Base-by-base conservation (phyloP, 305 asterid genomes). In the Solanum hybrid region DNA sequence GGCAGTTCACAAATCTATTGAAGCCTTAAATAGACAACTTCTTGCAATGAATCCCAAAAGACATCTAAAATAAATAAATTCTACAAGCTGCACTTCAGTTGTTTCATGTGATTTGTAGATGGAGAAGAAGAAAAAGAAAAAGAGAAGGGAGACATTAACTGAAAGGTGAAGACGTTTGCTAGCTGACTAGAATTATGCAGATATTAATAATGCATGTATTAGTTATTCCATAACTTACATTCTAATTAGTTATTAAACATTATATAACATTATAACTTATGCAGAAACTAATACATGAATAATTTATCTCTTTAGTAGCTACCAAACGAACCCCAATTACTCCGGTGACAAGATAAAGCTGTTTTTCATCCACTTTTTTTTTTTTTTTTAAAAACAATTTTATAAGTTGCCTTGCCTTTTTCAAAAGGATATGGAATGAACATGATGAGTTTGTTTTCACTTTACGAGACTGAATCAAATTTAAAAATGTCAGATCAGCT, bases 391-490 rank as follows among this genome's bases (percentile, higher is more conserved):
- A 34, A 34, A 6, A 46, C 24, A 56, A 56, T 88, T 89, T 87
- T 87, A 26, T 88, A 17, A 79, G 42, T 86, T 80, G 71, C 89
- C 90, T 72, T 29, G 87, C 66, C 66, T 85, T 87, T 8, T 64
- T 24, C 38, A 75, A 90, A 81, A 73, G 81, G 92, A 88, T 88
- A 86, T 29, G 75, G 88, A 71, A 89, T 31, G 91, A 89, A 79
- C 90, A 92, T 85, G 92, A 91, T 87, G 93, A 91, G 38, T 88
- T 85, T 87, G 87, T 88, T 75, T 92, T 88, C 93, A 90, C 91
- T 89, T 94, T 92, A 87, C 79, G 82, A 91, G 29, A 79, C 69
- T 89, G 89, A 88, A 88, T 79, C 38, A 20, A 88, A 88, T 56
- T 86, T 79, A 22, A 88, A 75, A 76, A 88, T 66, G 89, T 75